Percentiles rank a stretch among this genome's conserved stretches.
Evolutionary conservation across 441 rosid genomes (phyloP).

Genomic region (Populus hybrid): DNA sequence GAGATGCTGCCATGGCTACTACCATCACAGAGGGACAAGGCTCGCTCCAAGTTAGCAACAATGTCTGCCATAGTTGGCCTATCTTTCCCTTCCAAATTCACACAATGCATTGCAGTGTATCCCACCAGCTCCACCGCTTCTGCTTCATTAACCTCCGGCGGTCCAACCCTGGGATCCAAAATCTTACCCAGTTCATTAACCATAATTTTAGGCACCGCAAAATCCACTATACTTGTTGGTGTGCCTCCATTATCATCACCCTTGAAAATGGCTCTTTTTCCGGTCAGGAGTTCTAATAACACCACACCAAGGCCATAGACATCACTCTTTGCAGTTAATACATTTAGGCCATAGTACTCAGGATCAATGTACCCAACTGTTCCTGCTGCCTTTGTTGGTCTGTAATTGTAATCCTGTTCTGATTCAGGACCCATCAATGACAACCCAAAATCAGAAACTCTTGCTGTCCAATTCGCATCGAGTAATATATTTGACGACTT

Average conservation of each 20-base stretch:
- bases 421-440: constrained; percentile 68
- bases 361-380: constrained; percentile 97
- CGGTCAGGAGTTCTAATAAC: constrained; percentile 68
- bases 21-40: constrained; percentile 58
- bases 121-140: constrained; percentile 87
- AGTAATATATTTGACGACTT: constrained; percentile 86
- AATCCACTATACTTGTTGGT: constrained; percentile 73
- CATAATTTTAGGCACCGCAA: constrained; percentile 47
- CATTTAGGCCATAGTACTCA: constrained; percentile 66
- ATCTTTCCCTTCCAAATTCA: constrained; percentile 70
- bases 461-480: constrained; percentile 67
- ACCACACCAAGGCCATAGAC: constrained; percentile 92
- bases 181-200: constrained; percentile 42
- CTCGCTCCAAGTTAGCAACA: constrained; percentile 79
- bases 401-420: constrained; percentile 32
- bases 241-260: constrained; percentile 28
- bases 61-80: constrained; percentile 74
- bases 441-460: constrained; percentile 87
- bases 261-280: constrained; percentile 73
- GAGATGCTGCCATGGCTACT: constrained; percentile 68
- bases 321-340: constrained; percentile 76
- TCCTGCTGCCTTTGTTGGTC: constrained; percentile 70
- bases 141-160: constrained; percentile 45
- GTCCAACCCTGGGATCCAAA: constrained; percentile 62
- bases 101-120: constrained; percentile 74